phyloP scores from a whole-genome alignment of 169 alveolate species.

The Plasmodium berghei region DNA sequence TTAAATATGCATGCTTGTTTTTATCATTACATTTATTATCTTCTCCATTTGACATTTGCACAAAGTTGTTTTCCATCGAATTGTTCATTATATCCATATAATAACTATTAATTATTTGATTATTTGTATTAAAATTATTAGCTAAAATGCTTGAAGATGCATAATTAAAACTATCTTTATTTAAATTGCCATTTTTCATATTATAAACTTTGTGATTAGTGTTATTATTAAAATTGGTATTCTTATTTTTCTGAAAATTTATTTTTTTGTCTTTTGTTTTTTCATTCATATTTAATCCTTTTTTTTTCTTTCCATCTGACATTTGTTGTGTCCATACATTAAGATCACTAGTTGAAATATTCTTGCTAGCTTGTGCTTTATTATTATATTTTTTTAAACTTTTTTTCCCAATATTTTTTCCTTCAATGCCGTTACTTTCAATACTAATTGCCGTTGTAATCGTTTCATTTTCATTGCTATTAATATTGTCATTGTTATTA shows the following conservation, averaged over 20 bases:
- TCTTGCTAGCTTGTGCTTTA: too few relatives aligned
- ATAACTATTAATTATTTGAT: constrained; percentile 4
- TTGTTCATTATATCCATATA: constrained; percentile 15
- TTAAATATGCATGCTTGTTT: constrained; percentile 28
- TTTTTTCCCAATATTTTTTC: neutral
- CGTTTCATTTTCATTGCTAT: neutral
- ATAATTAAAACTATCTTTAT: neutral
- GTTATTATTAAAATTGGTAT: neutral
- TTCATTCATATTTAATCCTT: too few relatives aligned
- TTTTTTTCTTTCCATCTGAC: too few relatives aligned
- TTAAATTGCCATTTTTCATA: neutral
- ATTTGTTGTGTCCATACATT: too few relatives aligned
- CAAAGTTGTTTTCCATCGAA: constrained; percentile 14
- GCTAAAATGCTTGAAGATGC: too few relatives aligned
- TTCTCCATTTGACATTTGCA: neutral
- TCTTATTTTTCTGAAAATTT: constrained; percentile 20
- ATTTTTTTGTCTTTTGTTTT: neutral
- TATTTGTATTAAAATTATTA: constrained; percentile 6
- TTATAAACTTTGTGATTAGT: constrained; percentile 2
- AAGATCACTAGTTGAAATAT: too few relatives aligned
- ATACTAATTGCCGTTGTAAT: neutral
- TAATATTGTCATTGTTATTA: neutral
- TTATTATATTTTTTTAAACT: too few relatives aligned
- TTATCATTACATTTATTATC: constrained; percentile 26
- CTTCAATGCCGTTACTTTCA: neutral